These are phyloP conservation scores for Fraxinus floribunda DNA, from an alignment of 305 asterid species.

Conservation along the genomic window DNA sequence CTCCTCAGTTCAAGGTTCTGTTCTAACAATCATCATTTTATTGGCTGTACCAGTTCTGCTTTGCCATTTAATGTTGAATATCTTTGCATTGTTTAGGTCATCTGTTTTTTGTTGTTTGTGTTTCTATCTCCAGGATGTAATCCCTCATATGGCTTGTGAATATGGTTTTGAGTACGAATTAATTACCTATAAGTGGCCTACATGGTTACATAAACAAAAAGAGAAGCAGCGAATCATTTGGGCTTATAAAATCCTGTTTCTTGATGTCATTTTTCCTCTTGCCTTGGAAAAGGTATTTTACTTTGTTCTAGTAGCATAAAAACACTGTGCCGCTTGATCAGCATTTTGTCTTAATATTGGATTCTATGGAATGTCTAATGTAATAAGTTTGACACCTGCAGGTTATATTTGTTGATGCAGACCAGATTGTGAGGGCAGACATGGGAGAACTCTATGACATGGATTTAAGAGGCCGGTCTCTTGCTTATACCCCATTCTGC, in stretches of 20 bases:
- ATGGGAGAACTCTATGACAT: background rate
- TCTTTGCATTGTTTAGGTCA: conserved; percentile 14
- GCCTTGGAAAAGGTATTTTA: no score
- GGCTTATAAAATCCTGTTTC: conserved; percentile 58
- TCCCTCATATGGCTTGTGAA: conserved; percentile 91
- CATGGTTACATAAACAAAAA: conserved; percentile 96
- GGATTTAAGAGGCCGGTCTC: background rate
- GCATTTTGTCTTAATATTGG: background rate
- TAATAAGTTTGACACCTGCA: background rate
- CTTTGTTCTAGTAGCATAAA: no score
- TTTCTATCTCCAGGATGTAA: conserved; percentile 64
- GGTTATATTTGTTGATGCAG: background rate
- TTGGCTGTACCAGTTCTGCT: background rate
- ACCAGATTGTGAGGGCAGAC: background rate
- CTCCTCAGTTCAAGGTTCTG: conserved; percentile 95
- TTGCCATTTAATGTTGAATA: background rate
- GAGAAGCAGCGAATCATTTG: conserved; percentile 97
- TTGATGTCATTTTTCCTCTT: no score
- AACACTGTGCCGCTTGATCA: background rate
- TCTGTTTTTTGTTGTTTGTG: conserved; percentile 5
- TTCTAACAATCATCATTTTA: conserved; percentile 10
- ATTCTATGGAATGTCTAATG: background rate
- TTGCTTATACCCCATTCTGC: background rate
- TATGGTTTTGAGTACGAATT: conserved; percentile 92
- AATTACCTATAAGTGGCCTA: conserved; percentile 98